Evolutionary conservation across 441 rosid species (phyloP), one percentile per base, ranked within the genome.

Genomic region (Gossypium schwendimanii): DNA sequence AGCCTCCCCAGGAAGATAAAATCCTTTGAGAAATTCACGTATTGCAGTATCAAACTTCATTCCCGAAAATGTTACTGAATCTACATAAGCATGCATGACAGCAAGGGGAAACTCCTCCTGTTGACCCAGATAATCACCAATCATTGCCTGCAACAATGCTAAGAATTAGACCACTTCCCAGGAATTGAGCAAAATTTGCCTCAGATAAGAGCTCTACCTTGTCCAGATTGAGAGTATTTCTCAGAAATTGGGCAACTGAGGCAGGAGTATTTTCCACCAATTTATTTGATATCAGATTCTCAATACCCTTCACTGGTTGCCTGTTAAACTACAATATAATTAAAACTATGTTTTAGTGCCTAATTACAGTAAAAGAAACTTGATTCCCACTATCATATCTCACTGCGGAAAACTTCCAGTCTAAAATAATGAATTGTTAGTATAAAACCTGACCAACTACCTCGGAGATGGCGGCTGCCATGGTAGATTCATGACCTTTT

Each of bases 1-100:
- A 71, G 99, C 99, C 77, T 96, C 99, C 66, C 98, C 97, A 28
- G 99, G 99, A 84, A 93, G 99, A 80, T 96, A 84, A 83, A 96
- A 96, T 54, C 97, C 97, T 79, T 92, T 90, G 75, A 96, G 97
- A 73, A 93, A 89, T 82, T 90, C 96, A 63, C 99, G 96, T 64
- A 96, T 89, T 73, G 99, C 96, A 10, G 72, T 78, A 80, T 88
- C 94, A 87, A 96, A 93, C 78, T 91, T 92, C 94, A 92, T 83
- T 82, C 88, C 92, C 14, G 97, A 87, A 85, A 96, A 92, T 62
- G 84, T 86, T 87, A 93, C 89, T 44, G 96, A 90, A 81, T 96
- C 98, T 71, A 93, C 94, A 85, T 85, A 96, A 75, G 94, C 94
- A 77, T 96, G 98, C 99, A 96, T 96, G 78, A 96, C 99, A 76